Percentiles rank a stretch among this genome's conserved stretches.
phyloP scores from a whole-genome alignment of 1,139 yeast species.

The Pichia sp. region DNA sequence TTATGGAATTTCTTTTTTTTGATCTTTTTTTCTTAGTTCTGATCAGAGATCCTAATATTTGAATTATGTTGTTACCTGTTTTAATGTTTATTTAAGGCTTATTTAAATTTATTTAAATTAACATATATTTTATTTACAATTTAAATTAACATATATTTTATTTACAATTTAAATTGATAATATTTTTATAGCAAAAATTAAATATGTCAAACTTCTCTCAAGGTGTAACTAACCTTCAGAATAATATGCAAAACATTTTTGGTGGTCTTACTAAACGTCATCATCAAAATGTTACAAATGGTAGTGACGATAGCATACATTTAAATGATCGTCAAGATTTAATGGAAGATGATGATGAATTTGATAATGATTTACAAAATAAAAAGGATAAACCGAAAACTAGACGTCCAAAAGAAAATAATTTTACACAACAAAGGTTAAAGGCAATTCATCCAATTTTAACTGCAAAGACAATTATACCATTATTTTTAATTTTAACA shows the following conservation, averaged over 20 bases:
- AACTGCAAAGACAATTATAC: constrained; percentile 86
- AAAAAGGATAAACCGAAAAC: constrained; percentile 34
- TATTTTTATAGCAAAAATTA: too few species aligned
- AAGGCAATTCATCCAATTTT: constrained; percentile 68
- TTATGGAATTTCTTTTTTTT: too few species aligned
- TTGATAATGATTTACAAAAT: constrained; percentile 33
- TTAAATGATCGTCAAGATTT: constrained; percentile 16
- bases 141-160: not conserved
- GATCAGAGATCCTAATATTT: too few species aligned
- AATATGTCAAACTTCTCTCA: constrained; percentile 12
- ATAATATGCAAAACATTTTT: constrained; percentile 16
- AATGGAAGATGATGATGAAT: constrained; percentile 31
- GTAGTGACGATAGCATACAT: constrained; percentile 2
- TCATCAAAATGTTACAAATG: not conserved
- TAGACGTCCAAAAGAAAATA: constrained; percentile 52
- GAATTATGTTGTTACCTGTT: too few species aligned
- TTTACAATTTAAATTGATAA: not conserved
- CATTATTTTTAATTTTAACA: constrained; percentile 68
- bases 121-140: not conserved
- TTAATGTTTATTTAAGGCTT: too few species aligned
- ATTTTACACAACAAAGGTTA: constrained; percentile 60
- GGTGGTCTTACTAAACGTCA: constrained; percentile 14
- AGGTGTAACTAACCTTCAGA: constrained; percentile 15
- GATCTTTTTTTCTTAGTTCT: too few species aligned
- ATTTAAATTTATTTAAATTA: too few species aligned